A percentile compares a stretch with the other conserved stretches of the same genome.
Evolutionary conservation across 106 monocot species (phyloP).

Genomic region (Chionographis japonica): DNA sequence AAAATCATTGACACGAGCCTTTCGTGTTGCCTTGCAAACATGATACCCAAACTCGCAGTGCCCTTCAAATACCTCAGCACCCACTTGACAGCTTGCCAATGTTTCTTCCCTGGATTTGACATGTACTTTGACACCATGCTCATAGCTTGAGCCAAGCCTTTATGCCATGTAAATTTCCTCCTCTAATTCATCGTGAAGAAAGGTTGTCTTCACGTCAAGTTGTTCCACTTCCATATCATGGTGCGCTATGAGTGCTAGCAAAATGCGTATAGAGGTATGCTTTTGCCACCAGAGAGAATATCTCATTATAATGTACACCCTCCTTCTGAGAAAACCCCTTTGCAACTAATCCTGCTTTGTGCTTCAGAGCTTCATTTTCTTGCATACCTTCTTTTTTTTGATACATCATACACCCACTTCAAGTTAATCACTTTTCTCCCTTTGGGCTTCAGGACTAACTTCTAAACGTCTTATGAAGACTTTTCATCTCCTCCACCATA

Average conservation of each 20-base stretch:
- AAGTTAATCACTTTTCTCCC: background rate
- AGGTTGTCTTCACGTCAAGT: constrained; percentile 2
- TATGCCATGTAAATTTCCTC: background rate
- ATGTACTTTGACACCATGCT: no score
- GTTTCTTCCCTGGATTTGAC: no score
- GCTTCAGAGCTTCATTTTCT: background rate
- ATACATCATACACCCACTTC: constrained; percentile 1
- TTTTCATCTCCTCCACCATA: background rate
- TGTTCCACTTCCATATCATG: constrained; percentile 2
- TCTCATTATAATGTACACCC: background rate
- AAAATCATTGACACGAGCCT: no score
- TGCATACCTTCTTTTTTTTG: background rate
- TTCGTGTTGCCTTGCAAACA: no score
- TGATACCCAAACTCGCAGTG: no score
- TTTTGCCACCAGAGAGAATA: background rate
- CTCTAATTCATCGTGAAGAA: background rate
- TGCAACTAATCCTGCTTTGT: constrained; percentile 1
- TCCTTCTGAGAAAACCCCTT: constrained; percentile 1
- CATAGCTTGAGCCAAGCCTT: no score
- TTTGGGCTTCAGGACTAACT: background rate
- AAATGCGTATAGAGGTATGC: no score
- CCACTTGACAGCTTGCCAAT: no score
- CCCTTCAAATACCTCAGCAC: no score
- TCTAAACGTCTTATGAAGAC: background rate
- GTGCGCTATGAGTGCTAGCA: background rate